Evolutionary conservation across 768 basidiomycete genomes (phyloP), one percentile per base, ranked within the genome.

Genomic region (Galerina sulciceps): DNA sequence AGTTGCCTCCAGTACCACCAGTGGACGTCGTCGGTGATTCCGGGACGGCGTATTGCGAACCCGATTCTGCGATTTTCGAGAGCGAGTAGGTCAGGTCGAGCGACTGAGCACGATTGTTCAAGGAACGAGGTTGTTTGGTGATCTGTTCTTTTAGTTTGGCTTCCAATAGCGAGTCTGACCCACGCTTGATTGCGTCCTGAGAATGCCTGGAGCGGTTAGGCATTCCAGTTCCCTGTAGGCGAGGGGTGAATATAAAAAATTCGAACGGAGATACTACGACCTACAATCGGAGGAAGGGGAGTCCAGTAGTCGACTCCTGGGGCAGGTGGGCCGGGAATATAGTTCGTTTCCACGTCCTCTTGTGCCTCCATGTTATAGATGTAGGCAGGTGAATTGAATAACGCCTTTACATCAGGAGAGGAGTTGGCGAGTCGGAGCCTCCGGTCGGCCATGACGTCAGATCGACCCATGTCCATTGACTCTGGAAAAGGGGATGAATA

Each of bases 391-490:
- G 89, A 86, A 68, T 95, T 91, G 77, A 99, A 97, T 65, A 99
- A 71, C 0, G 96, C 94, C 73, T 96, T 97, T 57, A 99, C 96
- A 63, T 97, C 94, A 2, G 94, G 93, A 4, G 95, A 94, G 4
- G 94, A 95, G 64, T 87, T 92, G 10, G 94, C 92, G 59, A 95
- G 78, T 48, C 95, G 85, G 53, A 96, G 75, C 61, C 91, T 80
- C 64, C 89, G 79, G 76, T 90, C 87, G 52, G 85, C 85, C 66
- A 87, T 82, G 69, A 87, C 78, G 63, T 92, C 85, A 13, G 87
- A 83, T 44, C 91, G 85, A 18, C 86, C 85, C 72, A 91, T 78
- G 65, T 89, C 90, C 68, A 89, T 90, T 35, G 88, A 91, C 76
- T 91, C 91, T 91, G 64, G 15, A 49, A 65, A 56, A 48, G 56